A percentile compares a stretch with the other conserved stretches of the same genome.
Conservation (phyloP, 352 stramenopile species). For the Globisporangium nagaii region DNA sequence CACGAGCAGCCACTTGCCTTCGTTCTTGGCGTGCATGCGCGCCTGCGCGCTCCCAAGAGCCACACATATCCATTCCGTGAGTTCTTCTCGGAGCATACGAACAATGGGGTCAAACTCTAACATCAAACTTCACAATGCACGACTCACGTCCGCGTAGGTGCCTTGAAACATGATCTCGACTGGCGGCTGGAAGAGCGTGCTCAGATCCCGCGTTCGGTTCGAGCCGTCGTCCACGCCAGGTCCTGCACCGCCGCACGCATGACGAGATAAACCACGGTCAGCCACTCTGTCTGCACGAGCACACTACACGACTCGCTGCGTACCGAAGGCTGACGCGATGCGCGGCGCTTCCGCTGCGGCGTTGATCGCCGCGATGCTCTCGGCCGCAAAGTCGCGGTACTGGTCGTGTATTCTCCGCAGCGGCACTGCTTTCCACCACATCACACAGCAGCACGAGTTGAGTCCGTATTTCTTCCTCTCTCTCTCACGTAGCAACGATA, state of each 20-base stretch:
- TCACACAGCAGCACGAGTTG: neutral
- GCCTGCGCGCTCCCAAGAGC: constrained; percentile 21
- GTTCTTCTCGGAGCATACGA: too few species aligned
- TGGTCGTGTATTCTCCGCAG: constrained; percentile 61
- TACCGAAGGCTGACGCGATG: constrained; percentile 47
- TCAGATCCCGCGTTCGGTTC: constrained; percentile 43
- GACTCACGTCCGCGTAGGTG: constrained; percentile 62
- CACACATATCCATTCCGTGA: too few species aligned
- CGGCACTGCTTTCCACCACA: constrained; percentile 25
- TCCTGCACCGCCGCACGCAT: neutral
- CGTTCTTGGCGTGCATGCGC: constrained; percentile 74
- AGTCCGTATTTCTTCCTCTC: too few species aligned
- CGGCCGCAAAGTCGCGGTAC: constrained; percentile 75
- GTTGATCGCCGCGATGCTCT: constrained; percentile 76
- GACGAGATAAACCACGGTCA: neutral
- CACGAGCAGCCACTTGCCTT: constrained; percentile 90
- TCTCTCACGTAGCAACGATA: neutral
- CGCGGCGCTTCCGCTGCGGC: constrained; percentile 16
- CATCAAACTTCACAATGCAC: neutral
- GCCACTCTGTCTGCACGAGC: too few species aligned
- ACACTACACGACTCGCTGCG: too few species aligned
- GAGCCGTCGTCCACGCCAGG: constrained; percentile 9
- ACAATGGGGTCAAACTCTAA: too few species aligned
- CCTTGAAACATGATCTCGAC: constrained; percentile 75
- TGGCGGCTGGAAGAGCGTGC: constrained; percentile 68